A percentile compares a stretch with the other conserved stretches of the same genome.
Conservation (phyloP, 345 rosid genomes). For the Xanthoceras sorbifolium region DNA sequence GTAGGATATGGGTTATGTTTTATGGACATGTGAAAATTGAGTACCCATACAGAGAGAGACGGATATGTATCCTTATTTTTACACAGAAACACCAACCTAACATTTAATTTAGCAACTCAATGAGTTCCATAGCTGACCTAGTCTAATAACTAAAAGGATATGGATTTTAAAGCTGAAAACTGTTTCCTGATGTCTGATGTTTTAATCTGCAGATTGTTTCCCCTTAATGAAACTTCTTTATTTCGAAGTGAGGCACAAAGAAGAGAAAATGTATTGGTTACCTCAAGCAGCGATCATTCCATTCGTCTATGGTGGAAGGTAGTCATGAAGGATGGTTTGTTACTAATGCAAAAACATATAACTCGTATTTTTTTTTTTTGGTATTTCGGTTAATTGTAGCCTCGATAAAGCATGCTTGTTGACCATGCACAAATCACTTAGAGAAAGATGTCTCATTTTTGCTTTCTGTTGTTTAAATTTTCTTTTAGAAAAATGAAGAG, state of each 20-base stretch:
- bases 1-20: background rate
- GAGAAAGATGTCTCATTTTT: background rate
- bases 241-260: slow-evolving; percentile 40
- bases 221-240: slow-evolving; percentile 42
- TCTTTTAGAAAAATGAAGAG: background rate
- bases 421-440: background rate
- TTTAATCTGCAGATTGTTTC: slow-evolving; percentile 50
- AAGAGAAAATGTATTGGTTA: slow-evolving; percentile 51
- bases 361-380: background rate
- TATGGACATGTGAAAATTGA: background rate
- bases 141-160: background rate
- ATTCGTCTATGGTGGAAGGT: slow-evolving; percentile 84
- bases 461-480: background rate
- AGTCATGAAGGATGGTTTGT: slow-evolving; percentile 20
- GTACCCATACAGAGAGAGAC: background rate
- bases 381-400: slow-evolving; percentile 5
- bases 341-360: background rate
- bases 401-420: background rate
- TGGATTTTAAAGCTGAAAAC: background rate
- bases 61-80: too few relatives aligned
- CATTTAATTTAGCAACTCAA: background rate
- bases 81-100: too few relatives aligned
- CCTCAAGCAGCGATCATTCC: slow-evolving; percentile 61
- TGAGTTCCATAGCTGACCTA: background rate
- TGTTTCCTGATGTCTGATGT: slow-evolving; percentile 10